These are phyloP conservation scores for Penicillium simplicissimum DNA, from an alignment of 495 filamentous ascomycete genomes.

Conservation along the genomic window DNA sequence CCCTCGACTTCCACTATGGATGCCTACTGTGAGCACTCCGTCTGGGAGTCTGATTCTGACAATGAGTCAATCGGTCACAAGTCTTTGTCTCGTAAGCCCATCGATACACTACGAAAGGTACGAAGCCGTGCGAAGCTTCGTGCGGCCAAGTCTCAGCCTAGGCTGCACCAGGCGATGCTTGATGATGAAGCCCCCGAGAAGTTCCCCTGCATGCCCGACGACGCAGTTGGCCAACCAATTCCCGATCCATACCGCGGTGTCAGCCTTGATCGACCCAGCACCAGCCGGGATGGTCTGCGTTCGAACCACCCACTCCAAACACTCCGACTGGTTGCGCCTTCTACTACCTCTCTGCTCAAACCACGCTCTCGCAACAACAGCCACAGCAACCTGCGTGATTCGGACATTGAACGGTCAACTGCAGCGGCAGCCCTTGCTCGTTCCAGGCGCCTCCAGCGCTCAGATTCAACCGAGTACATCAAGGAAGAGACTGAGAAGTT, in stretches of 20 bases:
- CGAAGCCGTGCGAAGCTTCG: slow-evolving; percentile 49
- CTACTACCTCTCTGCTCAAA: slow-evolving; percentile 39
- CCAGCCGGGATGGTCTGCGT: slow-evolving; percentile 31
- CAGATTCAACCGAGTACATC: slow-evolving; percentile 29
- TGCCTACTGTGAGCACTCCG: slow-evolving; percentile 43
- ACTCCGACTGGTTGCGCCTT: slow-evolving; percentile 43
- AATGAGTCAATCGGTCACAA: slow-evolving; percentile 40
- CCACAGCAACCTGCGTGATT: slow-evolving; percentile 21
- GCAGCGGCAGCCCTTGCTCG: slow-evolving; percentile 45
- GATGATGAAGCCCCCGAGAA: slow-evolving; percentile 29
- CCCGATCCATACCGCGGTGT: slow-evolving; percentile 15
- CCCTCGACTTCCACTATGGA: slow-evolving; percentile 49
- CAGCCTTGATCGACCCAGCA: slow-evolving; percentile 32
- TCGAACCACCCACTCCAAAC: slow-evolving; percentile 32
- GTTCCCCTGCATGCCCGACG: slow-evolving; percentile 40
- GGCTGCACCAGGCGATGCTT: slow-evolving; percentile 31
- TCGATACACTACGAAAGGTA: slow-evolving; percentile 50
- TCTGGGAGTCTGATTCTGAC: slow-evolving; percentile 52
- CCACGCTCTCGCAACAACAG: slow-evolving; percentile 35
- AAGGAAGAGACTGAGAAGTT: slow-evolving; percentile 31
- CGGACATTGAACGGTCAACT: slow-evolving; percentile 40
- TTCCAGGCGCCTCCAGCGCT: slow-evolving; percentile 39
- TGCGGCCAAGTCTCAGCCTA: slow-evolving; percentile 45
- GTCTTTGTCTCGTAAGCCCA: slow-evolving; percentile 42
- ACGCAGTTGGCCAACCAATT: slow-evolving; percentile 12